Conservation (phyloP, 805 yeast species). For the Kuraishia hungarica region DNA sequence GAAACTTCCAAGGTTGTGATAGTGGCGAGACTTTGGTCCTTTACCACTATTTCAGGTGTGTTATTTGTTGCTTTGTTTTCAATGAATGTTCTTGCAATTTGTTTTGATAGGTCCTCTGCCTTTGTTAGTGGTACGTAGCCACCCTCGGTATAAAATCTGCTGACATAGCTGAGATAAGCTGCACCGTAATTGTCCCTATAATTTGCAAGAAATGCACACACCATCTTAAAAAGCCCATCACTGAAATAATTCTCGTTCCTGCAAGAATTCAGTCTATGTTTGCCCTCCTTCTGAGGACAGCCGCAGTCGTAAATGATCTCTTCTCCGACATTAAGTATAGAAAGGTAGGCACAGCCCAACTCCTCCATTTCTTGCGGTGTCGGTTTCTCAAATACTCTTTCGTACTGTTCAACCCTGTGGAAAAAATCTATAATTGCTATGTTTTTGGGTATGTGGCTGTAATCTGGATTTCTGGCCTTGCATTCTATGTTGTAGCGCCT, state of each 20-base stretch:
- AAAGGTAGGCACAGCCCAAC: slow-evolving; percentile 19
- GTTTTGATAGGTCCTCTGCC: not conserved
- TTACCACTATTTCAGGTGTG: not conserved
- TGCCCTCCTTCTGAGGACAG: slow-evolving; percentile 4
- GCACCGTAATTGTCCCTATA: slow-evolving; percentile 24
- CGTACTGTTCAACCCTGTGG: slow-evolving; percentile 44
- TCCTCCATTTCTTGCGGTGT: slow-evolving; percentile 22
- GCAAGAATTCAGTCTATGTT: not conserved
- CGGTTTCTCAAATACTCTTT: slow-evolving; percentile 27
- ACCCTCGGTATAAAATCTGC: slow-evolving; percentile 15
- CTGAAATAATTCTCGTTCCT: slow-evolving; percentile 8
- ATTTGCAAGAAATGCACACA: slow-evolving; percentile 22
- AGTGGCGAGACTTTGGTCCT: not conserved
- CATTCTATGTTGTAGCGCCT: slow-evolving; percentile 54
- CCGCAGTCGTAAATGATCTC: slow-evolving; percentile 24
- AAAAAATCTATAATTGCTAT: slow-evolving; percentile 52
- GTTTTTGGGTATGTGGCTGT: slow-evolving; percentile 40
- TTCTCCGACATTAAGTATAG: slow-evolving; percentile 26
- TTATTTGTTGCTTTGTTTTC: not conserved
- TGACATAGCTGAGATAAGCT: slow-evolving; percentile 21
- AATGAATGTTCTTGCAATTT: not conserved
- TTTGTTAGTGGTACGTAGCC: not conserved
- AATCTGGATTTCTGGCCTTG: slow-evolving; percentile 57
- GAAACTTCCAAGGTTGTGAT: not conserved
- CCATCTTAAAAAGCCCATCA: slow-evolving; percentile 15